Evolutionary conservation across 208 protist species (phyloP).

Genomic region (Trypanosoma grayi): DNA sequence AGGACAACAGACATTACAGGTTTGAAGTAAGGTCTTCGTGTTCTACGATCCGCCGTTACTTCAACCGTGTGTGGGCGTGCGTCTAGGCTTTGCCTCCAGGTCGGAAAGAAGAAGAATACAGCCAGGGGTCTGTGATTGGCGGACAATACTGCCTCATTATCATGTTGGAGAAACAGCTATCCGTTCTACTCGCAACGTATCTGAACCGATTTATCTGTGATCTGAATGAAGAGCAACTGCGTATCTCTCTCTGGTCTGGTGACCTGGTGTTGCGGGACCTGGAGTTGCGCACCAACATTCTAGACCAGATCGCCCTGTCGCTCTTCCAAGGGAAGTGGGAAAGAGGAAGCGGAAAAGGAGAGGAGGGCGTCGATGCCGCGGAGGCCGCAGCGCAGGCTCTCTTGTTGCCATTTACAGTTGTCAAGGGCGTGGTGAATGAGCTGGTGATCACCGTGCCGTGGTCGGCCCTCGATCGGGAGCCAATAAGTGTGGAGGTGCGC

Average conservation of each 20-base stretch:
- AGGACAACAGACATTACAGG: too few species aligned
- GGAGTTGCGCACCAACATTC: constrained; percentile 54
- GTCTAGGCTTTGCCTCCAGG: too few species aligned
- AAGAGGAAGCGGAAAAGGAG: not conserved
- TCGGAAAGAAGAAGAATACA: too few species aligned
- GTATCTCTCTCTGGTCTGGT: constrained; percentile 79
- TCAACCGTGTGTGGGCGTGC: not conserved
- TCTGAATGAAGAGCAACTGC: constrained; percentile 71
- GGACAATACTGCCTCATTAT: not conserved
- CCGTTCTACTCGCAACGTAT: constrained; percentile 54
- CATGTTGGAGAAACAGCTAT: constrained; percentile 82
- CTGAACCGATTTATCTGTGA: constrained; percentile 73
- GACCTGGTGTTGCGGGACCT: constrained; percentile 70
- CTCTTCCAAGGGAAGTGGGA: constrained; percentile 14
- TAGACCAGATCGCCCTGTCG: constrained; percentile 47
- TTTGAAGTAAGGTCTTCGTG: too few species aligned
- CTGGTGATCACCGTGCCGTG: constrained; percentile 74
- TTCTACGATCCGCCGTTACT: not conserved
- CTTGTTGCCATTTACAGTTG: constrained; percentile 70
- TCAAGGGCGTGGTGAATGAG: constrained; percentile 57
- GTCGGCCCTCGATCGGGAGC: constrained; percentile 62
- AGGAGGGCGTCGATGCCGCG: not conserved
- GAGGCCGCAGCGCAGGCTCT: constrained; percentile 45
- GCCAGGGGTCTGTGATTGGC: not conserved
- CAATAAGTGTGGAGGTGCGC: constrained; percentile 52